Evolutionary conservation across 768 basidiomycete genomes (phyloP), one percentile per base, ranked within the genome.

Genomic region (Russula foetens): DNA sequence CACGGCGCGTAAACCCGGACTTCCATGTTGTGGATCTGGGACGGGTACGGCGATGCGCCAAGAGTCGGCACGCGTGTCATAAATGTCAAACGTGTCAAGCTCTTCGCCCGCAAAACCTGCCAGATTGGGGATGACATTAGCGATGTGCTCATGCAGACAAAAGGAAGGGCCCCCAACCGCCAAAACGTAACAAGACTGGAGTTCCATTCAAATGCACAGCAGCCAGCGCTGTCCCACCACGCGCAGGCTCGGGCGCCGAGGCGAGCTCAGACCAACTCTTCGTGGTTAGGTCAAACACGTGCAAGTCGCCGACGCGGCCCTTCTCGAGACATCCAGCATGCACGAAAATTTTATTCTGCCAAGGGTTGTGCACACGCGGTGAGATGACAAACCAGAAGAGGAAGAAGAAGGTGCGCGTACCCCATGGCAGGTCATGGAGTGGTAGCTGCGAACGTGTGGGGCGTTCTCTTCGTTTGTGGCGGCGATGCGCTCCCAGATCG

Each of bases 181-280:
- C 77, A 60, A 74, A 78, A 5, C 77, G 72, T 29, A 78, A 50
- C 31, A 77, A 68, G 11, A 73, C 69, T 19, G 66, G 58, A 9
- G 63, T 64, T 5, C 61, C 53, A 0, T 45, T n/a, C 8, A 67
- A 28, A 24, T 67, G 57, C 14, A 68, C 59, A 26, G 73, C 59
- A 7, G 69, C 68, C 53, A 78, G 70, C n/a, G 70, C 71, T 0
- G 77, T 78, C 2, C 78, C 78, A 7, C 76, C 75, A 19, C 76
- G 71, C 1, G 70, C 70, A 2, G 74, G 74, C 4, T 64, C 73
- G 1, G 78, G 78, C 0, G 74, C 77, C 19, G 69, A 59, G 26
- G 51, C 39, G 29, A 5, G 35, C 35, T 7, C 35, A 7, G 68
- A 26, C 76, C 77, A 78, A 24, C 52, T 53, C 7, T 66, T 62